These are phyloP conservation scores for Beauveria medogensis DNA, from an alignment of 2,329 filamentous ascomycete genomes.

Conservation along the genomic window DNA sequence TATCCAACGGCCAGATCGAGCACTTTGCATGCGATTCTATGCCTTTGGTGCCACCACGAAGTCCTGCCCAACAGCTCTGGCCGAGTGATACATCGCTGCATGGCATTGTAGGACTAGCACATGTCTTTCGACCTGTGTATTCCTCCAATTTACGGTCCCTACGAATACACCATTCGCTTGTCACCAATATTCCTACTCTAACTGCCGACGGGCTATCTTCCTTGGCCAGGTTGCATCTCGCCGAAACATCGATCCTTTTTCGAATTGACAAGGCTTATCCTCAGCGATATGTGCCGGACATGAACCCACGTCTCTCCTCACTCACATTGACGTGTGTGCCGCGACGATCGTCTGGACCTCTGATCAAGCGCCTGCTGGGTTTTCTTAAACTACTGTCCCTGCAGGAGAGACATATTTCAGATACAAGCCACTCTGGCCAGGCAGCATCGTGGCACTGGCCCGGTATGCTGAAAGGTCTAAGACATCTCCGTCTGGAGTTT, in stretches of 20 bases:
- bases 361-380: conserved; percentile 37
- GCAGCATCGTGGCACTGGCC: conserved; percentile 30
- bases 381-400: conserved; percentile 39
- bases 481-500: conserved; percentile 47
- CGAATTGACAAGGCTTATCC: conserved; percentile 40
- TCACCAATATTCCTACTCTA: conserved; percentile 46
- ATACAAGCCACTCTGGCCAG: conserved; percentile 15
- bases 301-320: conserved; percentile 46
- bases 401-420: conserved; percentile 41
- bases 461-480: conserved; percentile 40
- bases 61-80: conserved; percentile 16
- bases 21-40: conserved; percentile 43
- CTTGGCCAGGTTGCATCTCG: conserved; percentile 30
- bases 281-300: conserved; percentile 42
- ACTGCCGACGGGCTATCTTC: conserved; percentile 28
- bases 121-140: conserved; percentile 44
- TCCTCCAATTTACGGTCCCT: conserved; percentile 45
- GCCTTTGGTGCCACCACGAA: conserved; percentile 20
- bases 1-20: conserved; percentile 39
- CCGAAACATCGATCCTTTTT: conserved; percentile 36
- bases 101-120: conserved; percentile 37
- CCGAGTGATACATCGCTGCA: conserved; percentile 25
- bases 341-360: conserved; percentile 40
- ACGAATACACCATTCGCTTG: conserved; percentile 51
- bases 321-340: conserved; percentile 49